Conservation (phyloP, 805 yeast species). For the Candida sakaeoensis region DNA sequence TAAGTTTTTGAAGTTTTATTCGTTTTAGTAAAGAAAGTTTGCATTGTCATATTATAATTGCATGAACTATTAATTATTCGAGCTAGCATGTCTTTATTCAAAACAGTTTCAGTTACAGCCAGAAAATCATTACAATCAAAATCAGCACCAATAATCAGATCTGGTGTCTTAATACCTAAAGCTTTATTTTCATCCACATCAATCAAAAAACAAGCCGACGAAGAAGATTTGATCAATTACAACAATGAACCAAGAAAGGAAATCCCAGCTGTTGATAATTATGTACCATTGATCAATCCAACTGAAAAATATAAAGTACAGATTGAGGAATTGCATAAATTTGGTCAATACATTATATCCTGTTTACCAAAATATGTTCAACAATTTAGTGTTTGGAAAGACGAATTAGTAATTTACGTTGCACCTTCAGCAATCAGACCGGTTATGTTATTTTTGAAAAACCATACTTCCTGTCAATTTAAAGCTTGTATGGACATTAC, state of each 20-base stretch:
- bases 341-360: slow-evolving; percentile 74
- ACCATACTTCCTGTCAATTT: slow-evolving; percentile 80
- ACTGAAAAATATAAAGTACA: slow-evolving; percentile 69
- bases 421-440: slow-evolving; percentile 76
- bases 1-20: no score
- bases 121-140: not conserved
- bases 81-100: slow-evolving; percentile 4
- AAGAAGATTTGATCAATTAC: slow-evolving; percentile 31
- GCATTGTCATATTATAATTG: no score
- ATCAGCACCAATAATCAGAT: not conserved
- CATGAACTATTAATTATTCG: no score
- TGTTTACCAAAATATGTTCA: slow-evolving; percentile 79
- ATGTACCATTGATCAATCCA: slow-evolving; percentile 64
- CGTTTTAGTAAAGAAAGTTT: no score
- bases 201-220: slow-evolving; percentile 5
- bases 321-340: slow-evolving; percentile 70
- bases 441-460: slow-evolving; percentile 63
- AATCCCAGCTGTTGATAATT: slow-evolving; percentile 17
- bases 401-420: slow-evolving; percentile 71
- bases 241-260: slow-evolving; percentile 37
- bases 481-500: slow-evolving; percentile 78
- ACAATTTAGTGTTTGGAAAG: slow-evolving; percentile 87
- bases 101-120: not conserved
- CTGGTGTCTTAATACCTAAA: not conserved
- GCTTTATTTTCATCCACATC: not conserved